phyloP scores from a whole-genome alignment of 306 rosid species.

The Malus fusca region DNA sequence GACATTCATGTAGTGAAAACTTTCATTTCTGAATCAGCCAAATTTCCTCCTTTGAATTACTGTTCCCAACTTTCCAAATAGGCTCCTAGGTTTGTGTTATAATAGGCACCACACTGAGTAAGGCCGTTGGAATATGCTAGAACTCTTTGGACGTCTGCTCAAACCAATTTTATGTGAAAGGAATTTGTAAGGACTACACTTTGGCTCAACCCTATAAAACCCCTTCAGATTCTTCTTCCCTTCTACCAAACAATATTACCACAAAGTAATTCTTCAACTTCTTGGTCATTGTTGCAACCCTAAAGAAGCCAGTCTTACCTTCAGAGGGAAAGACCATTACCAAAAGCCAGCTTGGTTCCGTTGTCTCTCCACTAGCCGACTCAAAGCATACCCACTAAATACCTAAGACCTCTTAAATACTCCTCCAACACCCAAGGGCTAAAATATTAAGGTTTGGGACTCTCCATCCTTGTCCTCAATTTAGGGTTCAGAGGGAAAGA shows the following conservation, averaged over 20 bases:
- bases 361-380: neutral
- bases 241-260: neutral
- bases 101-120: neutral
- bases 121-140: neutral
- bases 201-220: neutral
- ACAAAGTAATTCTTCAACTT: neutral
- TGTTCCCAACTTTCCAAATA: neutral
- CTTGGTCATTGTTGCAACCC: neutral
- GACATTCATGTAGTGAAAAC: neutral
- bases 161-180: neutral
- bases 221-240: neutral
- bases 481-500: neutral
- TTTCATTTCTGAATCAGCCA: neutral
- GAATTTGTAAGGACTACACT: neutral
- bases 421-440: too few relatives aligned
- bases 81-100: neutral
- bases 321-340: neutral
- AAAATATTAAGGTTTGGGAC: too few relatives aligned
- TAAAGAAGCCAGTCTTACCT: neutral
- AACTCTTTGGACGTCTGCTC: neutral
- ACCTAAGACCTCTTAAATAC: too few relatives aligned
- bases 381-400: too few relatives aligned
- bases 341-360: neutral
- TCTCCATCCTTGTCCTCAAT: too few relatives aligned
- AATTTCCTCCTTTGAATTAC: neutral